A percentile compares a stretch with the other conserved stretches of the same genome.
Conservation (phyloP, 73 alveolate genomes). For the Tetrahymena malaccensis region DNA sequence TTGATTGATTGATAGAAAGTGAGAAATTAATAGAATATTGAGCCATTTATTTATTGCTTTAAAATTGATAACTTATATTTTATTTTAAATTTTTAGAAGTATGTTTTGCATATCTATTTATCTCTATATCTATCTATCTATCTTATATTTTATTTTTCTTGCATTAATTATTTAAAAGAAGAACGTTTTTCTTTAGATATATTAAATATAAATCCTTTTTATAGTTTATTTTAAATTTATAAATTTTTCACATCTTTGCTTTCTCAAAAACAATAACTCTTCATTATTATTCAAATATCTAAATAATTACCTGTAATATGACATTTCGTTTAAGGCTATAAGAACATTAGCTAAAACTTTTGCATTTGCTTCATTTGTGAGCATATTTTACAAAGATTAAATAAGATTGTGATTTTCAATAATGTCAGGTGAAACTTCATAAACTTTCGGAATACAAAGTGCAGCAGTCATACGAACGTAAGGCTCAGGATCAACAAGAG, state of each 20-base stretch:
- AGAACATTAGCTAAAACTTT: slow-evolving; percentile 56
- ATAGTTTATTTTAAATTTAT: background rate
- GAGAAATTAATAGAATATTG: no score
- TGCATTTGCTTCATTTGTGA: slow-evolving; percentile 51
- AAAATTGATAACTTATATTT: no score
- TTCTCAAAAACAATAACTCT: background rate
- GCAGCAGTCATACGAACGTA: slow-evolving; percentile 76
- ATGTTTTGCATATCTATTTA: background rate
- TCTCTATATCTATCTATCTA: background rate
- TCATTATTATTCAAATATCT: background rate
- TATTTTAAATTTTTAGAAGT: no score
- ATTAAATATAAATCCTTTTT: background rate
- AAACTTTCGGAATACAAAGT: slow-evolving; percentile 65
- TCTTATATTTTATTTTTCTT: background rate
- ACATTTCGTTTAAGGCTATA: slow-evolving; percentile 47
- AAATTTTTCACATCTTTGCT: background rate
- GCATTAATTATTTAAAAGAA: background rate
- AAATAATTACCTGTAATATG: background rate
- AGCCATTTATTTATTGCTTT: background rate
- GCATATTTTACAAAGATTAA: slow-evolving; percentile 47
- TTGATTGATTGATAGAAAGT: no score
- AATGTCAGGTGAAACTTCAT: slow-evolving; percentile 39
- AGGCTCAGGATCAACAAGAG: slow-evolving; percentile 69
- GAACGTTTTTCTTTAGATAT: background rate
- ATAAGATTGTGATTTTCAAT: slow-evolving; percentile 45